phyloP scores from a whole-genome alignment of 441 rosid genomes.

The Pelargonium citronellum region DNA sequence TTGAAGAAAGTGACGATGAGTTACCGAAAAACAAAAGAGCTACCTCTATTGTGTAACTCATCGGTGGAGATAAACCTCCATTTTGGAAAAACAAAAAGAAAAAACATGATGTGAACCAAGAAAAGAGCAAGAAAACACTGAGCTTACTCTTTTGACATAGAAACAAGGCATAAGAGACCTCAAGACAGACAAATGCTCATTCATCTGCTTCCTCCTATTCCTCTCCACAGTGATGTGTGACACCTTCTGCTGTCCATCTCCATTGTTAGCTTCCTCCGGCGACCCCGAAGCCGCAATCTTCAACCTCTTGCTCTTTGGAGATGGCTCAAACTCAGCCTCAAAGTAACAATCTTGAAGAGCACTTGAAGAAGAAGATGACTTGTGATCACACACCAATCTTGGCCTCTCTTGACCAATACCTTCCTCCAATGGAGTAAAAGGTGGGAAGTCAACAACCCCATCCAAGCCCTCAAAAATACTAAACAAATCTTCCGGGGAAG shows the following conservation, averaged over 20 bases:
- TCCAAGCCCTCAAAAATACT: not conserved
- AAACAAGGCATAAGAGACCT: conserved; percentile 94
- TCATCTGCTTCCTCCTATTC: conserved; percentile 97
- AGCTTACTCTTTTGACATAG: conserved; percentile 85
- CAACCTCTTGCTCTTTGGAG: conserved; percentile 49
- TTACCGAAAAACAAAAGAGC: too few species aligned
- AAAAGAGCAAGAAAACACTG: too few species aligned
- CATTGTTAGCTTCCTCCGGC: conserved; percentile 31
- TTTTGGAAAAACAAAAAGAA: not conserved
- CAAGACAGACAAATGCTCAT: conserved; percentile 69
- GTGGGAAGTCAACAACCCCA: not conserved
- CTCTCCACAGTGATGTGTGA: conserved; percentile 92
- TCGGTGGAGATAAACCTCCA: too few species aligned
- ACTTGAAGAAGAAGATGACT: conserved; percentile 27
- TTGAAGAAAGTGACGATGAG: too few species aligned
- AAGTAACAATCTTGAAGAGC: conserved; percentile 22
- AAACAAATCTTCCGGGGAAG: not conserved
- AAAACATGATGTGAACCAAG: not conserved
- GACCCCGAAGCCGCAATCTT: conserved; percentile 23
- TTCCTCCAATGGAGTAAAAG: not conserved
- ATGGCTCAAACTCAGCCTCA: conserved; percentile 36
- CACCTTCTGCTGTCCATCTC: conserved; percentile 56
- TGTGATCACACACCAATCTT: conserved; percentile 11
- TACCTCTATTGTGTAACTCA: too few species aligned
- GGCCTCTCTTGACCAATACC: conserved; percentile 2